phyloP scores from a whole-genome alignment of 805 yeast genomes.

The Saturnispora zaruensis region DNA sequence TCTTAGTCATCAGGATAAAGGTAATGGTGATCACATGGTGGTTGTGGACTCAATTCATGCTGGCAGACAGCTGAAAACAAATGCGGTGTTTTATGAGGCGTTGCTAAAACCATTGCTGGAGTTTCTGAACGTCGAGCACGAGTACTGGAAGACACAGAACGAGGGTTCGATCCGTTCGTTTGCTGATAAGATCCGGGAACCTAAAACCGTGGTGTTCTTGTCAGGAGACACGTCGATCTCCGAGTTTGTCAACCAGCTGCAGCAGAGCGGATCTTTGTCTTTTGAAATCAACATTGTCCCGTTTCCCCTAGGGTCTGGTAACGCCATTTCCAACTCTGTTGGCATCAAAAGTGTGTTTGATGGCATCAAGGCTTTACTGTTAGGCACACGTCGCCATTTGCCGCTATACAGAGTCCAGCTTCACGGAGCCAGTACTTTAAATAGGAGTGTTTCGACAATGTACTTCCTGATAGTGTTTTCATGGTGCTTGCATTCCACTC shows the following conservation, averaged over 20 bases:
- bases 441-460: not conserved
- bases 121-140: conserved; percentile 26
- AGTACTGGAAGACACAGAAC: conserved; percentile 29
- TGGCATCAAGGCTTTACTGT: conserved; percentile 32
- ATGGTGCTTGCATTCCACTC: conserved; percentile 80
- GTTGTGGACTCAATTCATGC: conserved; percentile 45
- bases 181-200: conserved; percentile 6
- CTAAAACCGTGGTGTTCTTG: conserved; percentile 31
- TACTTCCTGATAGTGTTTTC: conserved; percentile 59
- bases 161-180: conserved; percentile 32
- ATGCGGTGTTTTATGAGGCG: conserved; percentile 31
- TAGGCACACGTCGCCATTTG: conserved; percentile 23
- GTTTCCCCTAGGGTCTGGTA: conserved; percentile 82
- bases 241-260: conserved; percentile 53
- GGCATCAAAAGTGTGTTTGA: conserved; percentile 31
- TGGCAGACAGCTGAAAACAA: conserved; percentile 33
- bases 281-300: conserved; percentile 22
- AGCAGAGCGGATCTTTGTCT: not conserved
- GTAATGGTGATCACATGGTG: not conserved
- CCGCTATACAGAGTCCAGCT: conserved; percentile 38
- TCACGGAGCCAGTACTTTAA: conserved; percentile 26
- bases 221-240: conserved; percentile 84
- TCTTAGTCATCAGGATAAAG: not conserved
- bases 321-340: conserved; percentile 63
- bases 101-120: conserved; percentile 42